Evolutionary conservation across 2,329 filamentous ascomycete species (phyloP), one percentile per base, ranked within the genome.

Genomic region (Chaetomiaceae sp.): DNA sequence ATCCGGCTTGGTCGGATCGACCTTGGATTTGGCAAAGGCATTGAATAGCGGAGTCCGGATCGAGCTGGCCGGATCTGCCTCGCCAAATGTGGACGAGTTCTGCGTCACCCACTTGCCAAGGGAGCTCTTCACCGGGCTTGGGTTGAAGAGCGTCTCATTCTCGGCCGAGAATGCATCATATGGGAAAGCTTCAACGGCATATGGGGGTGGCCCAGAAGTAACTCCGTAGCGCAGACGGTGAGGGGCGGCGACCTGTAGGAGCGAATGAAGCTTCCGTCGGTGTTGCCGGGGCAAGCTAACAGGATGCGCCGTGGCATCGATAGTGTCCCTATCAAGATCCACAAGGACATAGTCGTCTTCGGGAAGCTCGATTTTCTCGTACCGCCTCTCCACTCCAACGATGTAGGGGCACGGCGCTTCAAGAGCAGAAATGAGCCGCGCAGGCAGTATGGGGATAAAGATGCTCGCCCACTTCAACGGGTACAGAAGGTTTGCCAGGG

Each of bases 361-460:
- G 0, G 94, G 94, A 37, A 97, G 79, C 61, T 90, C 86, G 42
- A 90, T 81, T 53, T 83, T 83, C 62, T 95, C 89, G 66, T 97
- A 97, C 53, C 91, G 84, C 60, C 91, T 82, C 72, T 99, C 94
- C 53, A 99, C 89, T 44, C 94, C 94, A 38, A 97, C 90, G 60
- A 99, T 96, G 64, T 97, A 99, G 0, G 94, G 94, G 63, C 94
- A 97, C 2, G 92, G 92, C 1, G 92, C 92, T 63, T 97, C 94
- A 16, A 99, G 79, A 2, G 90, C 92, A 48, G 94, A 91, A 9
- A 99, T 78, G 20, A 99, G 75, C 32, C 92, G 84, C 8, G 90
- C 89, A 5, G 92, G 92, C 8, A 99, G 78, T 30, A 97, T 80
- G 2, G 92, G 92, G 58, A 97, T 96, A 66, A 96, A 90, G 44